Base-by-base conservation (phyloP, 2,329 filamentous ascomycete species). In the Nemania sp. region DNA sequence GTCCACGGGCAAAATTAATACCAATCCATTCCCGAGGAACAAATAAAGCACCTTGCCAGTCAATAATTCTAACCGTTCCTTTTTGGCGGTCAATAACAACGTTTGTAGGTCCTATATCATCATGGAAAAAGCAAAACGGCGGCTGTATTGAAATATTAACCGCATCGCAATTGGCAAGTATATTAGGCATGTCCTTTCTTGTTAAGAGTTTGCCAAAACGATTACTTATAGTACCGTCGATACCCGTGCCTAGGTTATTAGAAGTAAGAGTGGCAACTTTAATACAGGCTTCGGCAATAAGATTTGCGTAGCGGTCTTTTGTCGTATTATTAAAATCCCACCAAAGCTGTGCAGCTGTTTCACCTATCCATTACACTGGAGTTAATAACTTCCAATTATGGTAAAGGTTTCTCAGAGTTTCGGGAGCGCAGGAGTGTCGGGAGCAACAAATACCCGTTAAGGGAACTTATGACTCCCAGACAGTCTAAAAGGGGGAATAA, bases 261-360 rank as follows among this genome's bases (percentile, higher is more conserved):
- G 43, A 47, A n/a, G 43, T 47, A 3, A 47, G 43, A 20, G 43
- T 22, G 22, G 43, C 43, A 20, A 47, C 18, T n/a, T 47, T n/a
- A 47, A 47, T 15, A 20, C 10, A 47, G 43, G 43, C 43, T 10
- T 47, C 15, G 18, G 43, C 43, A 7, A 47, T 20, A 10, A 47
- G 43, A 47, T 47, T 10, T 47, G 43, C 43, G 43, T 47, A 47
- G 43, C 10, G 43, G 10, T 47, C 20, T 47, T 47, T 47, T n/a
- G 10, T 20, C 2, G 43, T n/a, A 10, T 47, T n/a, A 22, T 47
- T n/a, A n/a, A 47, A 47, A 47, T 22, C 43, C 43, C 43, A 47
- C 43, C 43, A 47, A 10, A 47, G 43, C 43, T 47, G 43, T 3
- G 43, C 43, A 20, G 43, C 43, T 10, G 43, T 47, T 47, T 47